Evolutionary conservation across 108 stramenopile species (phyloP).

Genomic region (Stephanodiscus triporus): DNA sequence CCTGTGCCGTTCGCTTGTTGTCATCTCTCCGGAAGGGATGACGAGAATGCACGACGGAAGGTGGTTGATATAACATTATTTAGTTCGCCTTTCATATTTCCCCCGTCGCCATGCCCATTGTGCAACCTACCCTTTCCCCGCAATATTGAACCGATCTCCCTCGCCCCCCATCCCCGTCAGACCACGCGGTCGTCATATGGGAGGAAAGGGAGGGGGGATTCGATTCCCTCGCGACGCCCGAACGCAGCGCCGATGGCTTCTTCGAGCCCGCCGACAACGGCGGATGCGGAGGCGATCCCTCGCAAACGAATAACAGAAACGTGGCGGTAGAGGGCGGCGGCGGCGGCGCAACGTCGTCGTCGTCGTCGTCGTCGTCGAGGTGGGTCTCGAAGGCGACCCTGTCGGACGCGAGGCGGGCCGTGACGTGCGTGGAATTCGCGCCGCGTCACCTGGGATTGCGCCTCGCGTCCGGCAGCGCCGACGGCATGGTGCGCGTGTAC

Average conservation of each 20-base stretch:
- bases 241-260: constrained; percentile 40
- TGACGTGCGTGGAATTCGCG: constrained; percentile 90
- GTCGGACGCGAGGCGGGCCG: constrained; percentile 81
- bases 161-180: constrained; percentile 18
- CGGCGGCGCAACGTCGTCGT: too few relatives aligned
- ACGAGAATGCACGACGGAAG: too few relatives aligned
- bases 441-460: constrained; percentile 90
- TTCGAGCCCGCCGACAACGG: constrained; percentile 27
- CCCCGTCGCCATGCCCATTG: too few relatives aligned
- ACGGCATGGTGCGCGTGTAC: constrained; percentile 88
- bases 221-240: constrained; percentile 39
- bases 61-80: not conserved
- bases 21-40: too few relatives aligned
- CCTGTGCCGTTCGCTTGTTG: too few relatives aligned
- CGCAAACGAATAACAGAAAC: too few relatives aligned
- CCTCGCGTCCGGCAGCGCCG: constrained; percentile 88
- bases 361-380: constrained; percentile 57
- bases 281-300: too few relatives aligned
- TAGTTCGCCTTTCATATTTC: too few relatives aligned
- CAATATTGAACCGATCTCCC: too few relatives aligned
- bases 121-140: too few relatives aligned
- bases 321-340: constrained; percentile 31
- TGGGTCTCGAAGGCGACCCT: constrained; percentile 84
- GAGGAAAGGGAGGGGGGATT: constrained; percentile 76
- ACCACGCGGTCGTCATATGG: constrained; percentile 90